phyloP scores from a whole-genome alignment of 2,329 filamentous ascomycete species.

The Capronia americana region DNA sequence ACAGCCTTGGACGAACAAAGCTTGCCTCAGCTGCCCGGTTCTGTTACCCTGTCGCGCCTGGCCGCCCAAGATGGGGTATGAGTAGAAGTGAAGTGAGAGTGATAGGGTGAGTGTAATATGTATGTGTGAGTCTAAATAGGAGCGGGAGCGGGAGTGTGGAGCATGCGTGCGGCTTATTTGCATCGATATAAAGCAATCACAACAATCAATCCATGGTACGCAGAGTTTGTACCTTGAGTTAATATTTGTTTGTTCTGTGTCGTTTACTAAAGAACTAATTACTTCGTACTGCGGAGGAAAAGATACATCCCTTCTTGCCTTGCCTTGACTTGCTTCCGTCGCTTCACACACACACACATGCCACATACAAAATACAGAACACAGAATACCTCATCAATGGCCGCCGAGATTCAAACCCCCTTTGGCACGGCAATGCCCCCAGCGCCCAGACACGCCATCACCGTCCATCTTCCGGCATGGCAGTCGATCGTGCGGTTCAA shows the following conservation, averaged over 20 bases:
- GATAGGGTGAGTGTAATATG: too few species aligned
- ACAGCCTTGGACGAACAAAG: background rate
- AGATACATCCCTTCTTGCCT: too few species aligned
- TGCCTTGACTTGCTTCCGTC: too few species aligned
- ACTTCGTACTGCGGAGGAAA: too few species aligned
- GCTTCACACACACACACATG: too few species aligned
- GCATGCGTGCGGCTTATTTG: background rate
- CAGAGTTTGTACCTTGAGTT: too few species aligned
- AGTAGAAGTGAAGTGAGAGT: background rate
- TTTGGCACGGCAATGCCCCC: conserved; percentile 32
- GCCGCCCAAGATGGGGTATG: background rate
- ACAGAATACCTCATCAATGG: too few species aligned
- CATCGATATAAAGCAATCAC: background rate
- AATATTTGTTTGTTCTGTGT: too few species aligned
- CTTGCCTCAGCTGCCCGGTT: background rate
- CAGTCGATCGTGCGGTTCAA: conserved; percentile 17
- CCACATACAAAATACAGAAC: too few species aligned
- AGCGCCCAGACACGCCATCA: conserved; percentile 32
- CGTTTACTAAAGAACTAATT: too few species aligned
- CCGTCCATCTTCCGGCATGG: conserved; percentile 29
- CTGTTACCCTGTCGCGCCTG: background rate
- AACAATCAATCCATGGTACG: too few species aligned
- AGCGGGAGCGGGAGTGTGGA: background rate
- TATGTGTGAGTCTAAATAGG: too few species aligned
- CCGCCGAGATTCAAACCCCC: conserved; percentile 24